Evolutionary conservation across 2,329 filamentous ascomycete genomes (phyloP).

Genomic region (Elsinoe necatrix): DNA sequence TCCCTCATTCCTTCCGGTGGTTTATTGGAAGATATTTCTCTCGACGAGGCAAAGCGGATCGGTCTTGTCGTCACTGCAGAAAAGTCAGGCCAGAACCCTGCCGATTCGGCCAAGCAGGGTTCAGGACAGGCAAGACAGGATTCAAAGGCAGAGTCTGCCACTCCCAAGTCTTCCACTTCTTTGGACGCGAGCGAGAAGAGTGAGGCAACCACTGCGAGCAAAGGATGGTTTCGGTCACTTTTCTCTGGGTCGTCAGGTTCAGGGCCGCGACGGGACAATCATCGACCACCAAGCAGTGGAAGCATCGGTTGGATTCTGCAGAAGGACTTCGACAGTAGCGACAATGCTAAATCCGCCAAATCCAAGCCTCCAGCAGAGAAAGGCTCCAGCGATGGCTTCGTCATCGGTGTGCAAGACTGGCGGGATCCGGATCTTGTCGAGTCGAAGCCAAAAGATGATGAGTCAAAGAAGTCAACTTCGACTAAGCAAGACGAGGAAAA

Average conservation of each 20-base stretch:
- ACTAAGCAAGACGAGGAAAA: conserved; percentile 25
- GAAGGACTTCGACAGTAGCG: conserved; percentile 55
- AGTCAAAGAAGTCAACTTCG: conserved; percentile 17
- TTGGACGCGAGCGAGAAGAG: conserved; percentile 16
- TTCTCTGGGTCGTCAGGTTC: conserved; percentile 22
- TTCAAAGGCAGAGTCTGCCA: background rate
- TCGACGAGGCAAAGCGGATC: conserved; percentile 51
- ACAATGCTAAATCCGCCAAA: conserved; percentile 24
- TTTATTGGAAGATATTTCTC: conserved; percentile 51
- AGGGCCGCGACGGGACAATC: conserved; percentile 36
- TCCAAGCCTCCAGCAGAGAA: conserved; percentile 25
- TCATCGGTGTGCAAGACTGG: conserved; percentile 83
- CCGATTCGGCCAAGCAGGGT: conserved; percentile 16
- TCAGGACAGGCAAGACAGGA: conserved; percentile 16
- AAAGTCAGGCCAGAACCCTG: background rate
- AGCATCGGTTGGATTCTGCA: conserved; percentile 65
- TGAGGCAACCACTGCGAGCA: background rate
- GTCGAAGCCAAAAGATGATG: conserved; percentile 19
- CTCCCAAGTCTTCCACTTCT: conserved; percentile 17
- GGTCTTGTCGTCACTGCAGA: conserved; percentile 30
- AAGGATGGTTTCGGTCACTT: conserved; percentile 40
- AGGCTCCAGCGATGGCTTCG: conserved; percentile 53
- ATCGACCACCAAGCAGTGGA: conserved; percentile 62
- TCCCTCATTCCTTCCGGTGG: conserved; percentile 69
- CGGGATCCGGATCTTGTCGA: conserved; percentile 64